Conservation (phyloP, 2,329 filamentous ascomycete genomes). For the Graphilbum fragrans region DNA sequence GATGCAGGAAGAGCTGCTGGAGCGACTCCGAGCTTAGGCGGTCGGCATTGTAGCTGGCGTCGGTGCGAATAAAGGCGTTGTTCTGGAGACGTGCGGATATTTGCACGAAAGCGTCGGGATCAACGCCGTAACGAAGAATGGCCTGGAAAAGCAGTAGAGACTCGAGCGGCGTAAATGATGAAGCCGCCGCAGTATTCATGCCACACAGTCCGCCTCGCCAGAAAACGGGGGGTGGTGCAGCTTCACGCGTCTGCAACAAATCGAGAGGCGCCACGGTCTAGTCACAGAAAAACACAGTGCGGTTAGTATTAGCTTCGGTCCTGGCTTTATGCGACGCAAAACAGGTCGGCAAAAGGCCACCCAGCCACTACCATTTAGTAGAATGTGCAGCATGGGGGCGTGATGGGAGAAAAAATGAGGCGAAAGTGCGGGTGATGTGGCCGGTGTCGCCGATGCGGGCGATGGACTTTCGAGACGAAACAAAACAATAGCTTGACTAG, state of each 20-base stretch:
- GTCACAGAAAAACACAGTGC: neutral
- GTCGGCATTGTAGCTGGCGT: slow-evolving; percentile 57
- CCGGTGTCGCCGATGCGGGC: no score
- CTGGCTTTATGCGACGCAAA: no score
- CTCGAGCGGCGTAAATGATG: slow-evolving; percentile 21
- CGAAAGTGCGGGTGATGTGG: no score
- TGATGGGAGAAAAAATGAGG: no score
- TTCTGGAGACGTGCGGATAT: slow-evolving; percentile 51
- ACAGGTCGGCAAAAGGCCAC: no score
- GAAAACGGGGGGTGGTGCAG: slow-evolving; percentile 18
- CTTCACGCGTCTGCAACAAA: slow-evolving; percentile 19
- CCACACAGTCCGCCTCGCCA: slow-evolving; percentile 21
- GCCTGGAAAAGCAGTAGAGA: slow-evolving; percentile 21
- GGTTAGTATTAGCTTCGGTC: no score
- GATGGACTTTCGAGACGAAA: no score
- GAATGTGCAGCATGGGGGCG: no score
- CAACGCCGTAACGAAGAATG: slow-evolving; percentile 17
- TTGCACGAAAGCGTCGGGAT: slow-evolving; percentile 19
- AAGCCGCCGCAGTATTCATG: slow-evolving; percentile 17
- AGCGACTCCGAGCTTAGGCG: slow-evolving; percentile 69
- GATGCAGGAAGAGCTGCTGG: slow-evolving; percentile 62
- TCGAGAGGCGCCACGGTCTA: slow-evolving; percentile 23
- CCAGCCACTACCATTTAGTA: no score
- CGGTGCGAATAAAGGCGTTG: slow-evolving; percentile 60
- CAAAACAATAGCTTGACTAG: neutral